Percentiles rank a stretch among this genome's conserved stretches.
Conservation (phyloP, 179 eudicot species). For the Heliamphora pulchella region DNA sequence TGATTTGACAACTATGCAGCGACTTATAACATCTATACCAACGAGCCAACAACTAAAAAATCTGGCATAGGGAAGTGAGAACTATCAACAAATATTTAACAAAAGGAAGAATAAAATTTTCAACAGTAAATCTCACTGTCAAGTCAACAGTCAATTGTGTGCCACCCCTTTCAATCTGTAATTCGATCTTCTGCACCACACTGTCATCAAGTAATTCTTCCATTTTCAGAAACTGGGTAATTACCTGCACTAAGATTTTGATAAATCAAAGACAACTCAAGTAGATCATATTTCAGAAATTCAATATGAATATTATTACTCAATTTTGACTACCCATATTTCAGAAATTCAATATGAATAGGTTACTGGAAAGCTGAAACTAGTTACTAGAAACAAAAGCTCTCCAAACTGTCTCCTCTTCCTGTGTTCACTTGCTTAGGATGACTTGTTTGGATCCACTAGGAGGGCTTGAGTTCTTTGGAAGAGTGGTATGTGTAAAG, state of each 20-base stretch:
- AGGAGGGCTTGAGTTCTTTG: no score
- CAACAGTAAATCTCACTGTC: constrained; percentile 39
- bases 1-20: background rate
- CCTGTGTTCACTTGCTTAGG: no score
- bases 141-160: constrained; percentile 54
- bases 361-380: no score
- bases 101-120: background rate
- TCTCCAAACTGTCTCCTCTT: no score
- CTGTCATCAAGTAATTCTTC: constrained; percentile 82
- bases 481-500: no score
- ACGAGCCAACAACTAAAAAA: background rate
- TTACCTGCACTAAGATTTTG: constrained; percentile 51
- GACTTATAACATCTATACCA: background rate
- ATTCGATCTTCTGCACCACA: constrained; percentile 58
- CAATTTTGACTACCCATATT: no score
- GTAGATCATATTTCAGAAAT: no score
- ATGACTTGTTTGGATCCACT: no score
- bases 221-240: constrained; percentile 86
- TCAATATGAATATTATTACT: no score
- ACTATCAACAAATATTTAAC: background rate
- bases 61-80: background rate
- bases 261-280: constrained; percentile 12
- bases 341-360: no score
- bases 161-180: constrained; percentile 96
- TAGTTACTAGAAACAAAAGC: no score